These are phyloP conservation scores for Aureobasidium musti DNA, from an alignment of 2,329 filamentous ascomycete species.

Conservation along the genomic window DNA sequence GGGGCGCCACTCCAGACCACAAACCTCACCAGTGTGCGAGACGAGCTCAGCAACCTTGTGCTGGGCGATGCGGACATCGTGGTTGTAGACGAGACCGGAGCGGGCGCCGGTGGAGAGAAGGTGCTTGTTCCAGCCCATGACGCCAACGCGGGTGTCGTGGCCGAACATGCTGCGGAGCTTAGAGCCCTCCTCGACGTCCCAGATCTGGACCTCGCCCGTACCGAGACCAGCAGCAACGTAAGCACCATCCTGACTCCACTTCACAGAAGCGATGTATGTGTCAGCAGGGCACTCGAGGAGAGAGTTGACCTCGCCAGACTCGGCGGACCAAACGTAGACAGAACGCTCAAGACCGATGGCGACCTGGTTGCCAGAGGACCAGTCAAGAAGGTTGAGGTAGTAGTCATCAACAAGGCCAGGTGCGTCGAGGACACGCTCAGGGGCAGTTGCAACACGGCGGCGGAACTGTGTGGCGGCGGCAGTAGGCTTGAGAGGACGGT, in stretches of 20 bases:
- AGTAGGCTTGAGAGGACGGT: slow-evolving; percentile 83
- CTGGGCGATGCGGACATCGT: slow-evolving; percentile 94
- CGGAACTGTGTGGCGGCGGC: slow-evolving; percentile 80
- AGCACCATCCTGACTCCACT: slow-evolving; percentile 96
- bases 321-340: slow-evolving; percentile 98
- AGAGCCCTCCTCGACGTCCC: slow-evolving; percentile 91
- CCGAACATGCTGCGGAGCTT: slow-evolving; percentile 99
- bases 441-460: slow-evolving; percentile 88
- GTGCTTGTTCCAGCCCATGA: slow-evolving; percentile 99
- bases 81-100: slow-evolving; percentile 95
- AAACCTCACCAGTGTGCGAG: slow-evolving; percentile 96
- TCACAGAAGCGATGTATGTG: slow-evolving; percentile 96
- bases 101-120: slow-evolving; percentile 91
- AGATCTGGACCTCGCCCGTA: slow-evolving; percentile 97
- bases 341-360: slow-evolving; percentile 96
- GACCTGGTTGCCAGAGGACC: slow-evolving; percentile 97
- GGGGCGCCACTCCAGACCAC: slow-evolving; percentile 94
- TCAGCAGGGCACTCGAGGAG: slow-evolving; percentile 85
- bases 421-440: slow-evolving; percentile 93
- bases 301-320: slow-evolving; percentile 84
- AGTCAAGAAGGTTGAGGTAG: slow-evolving; percentile 97
- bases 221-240: slow-evolving; percentile 95
- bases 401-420: slow-evolving; percentile 97
- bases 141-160: slow-evolving; percentile 92
- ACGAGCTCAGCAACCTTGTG: slow-evolving; percentile 98